Evolutionary conservation across 345 rosid species (phyloP).

Genomic region (Cardiospermum halicacabum): DNA sequence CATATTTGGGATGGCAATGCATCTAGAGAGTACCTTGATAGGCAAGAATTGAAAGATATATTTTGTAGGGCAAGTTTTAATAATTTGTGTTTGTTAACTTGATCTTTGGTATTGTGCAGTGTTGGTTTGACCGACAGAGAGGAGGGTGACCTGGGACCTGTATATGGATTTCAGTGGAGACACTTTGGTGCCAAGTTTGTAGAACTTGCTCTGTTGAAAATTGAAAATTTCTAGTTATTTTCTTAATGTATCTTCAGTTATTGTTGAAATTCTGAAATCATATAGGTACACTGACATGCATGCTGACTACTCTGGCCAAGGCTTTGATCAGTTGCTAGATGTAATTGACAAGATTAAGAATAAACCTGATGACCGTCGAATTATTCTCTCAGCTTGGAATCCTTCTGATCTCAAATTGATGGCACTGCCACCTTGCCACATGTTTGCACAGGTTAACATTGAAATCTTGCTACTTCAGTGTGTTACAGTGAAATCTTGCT

Average conservation of each 20-base stretch:
- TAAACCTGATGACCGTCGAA: constrained; percentile 84
- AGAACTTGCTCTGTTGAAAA: constrained; percentile 9
- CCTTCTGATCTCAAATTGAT: constrained; percentile 87
- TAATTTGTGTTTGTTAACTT: constrained; percentile 5
- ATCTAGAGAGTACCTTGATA: constrained; percentile 83
- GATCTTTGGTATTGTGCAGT: constrained; percentile 34
- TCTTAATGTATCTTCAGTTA: not conserved
- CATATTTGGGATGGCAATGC: constrained; percentile 98
- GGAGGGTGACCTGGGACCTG: constrained; percentile 95
- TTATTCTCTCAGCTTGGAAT: constrained; percentile 94
- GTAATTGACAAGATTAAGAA: constrained; percentile 89
- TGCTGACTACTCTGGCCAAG: constrained; percentile 90
- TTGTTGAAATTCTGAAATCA: not conserved
- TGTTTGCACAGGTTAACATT: constrained; percentile 82
- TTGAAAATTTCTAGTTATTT: not conserved
- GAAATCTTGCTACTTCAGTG: not conserved
- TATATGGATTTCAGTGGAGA: constrained; percentile 99
- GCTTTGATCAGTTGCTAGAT: constrained; percentile 91
- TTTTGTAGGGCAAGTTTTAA: not conserved
- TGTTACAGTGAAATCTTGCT: not conserved
- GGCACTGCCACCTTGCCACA: constrained; percentile 99
- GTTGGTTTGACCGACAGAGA: constrained; percentile 75
- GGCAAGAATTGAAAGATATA: constrained; percentile 32
- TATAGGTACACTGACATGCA: constrained; percentile 90
- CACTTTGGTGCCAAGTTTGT: constrained; percentile 95